Evolutionary conservation across 305 asterid genomes (phyloP), one percentile per base, ranked within the genome.

Genomic region (Fraxinus floribunda): DNA sequence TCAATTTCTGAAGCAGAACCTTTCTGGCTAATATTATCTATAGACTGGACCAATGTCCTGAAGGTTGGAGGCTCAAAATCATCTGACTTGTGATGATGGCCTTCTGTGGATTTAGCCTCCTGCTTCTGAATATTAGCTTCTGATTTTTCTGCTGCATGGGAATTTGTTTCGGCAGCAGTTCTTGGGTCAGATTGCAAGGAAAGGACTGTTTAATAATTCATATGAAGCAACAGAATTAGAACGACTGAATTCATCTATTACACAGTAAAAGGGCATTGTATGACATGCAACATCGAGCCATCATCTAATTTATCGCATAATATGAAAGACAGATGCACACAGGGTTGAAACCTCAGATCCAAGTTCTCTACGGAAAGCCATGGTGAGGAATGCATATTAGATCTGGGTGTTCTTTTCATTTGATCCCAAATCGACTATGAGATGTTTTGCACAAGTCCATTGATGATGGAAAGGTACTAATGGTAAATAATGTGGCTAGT

Each of bases 31-130:
- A 46, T 81, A 22, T 66, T 79, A 24, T 66, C 83, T 44, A 87
- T 87, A 38, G 91, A 57, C 84, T 92, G 91, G 70, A 93, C 95
- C 89, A 92, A 80, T 71, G 97, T 91, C 95, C 87, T 87, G 88
- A 92, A 93, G 78, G 97, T 92, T 18, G 97, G 97, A 30, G 94
- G 90, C 87, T 95, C 98, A 39, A 78, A 92, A 41, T 41, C 86
- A 62, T 91, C 97, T 16, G 92, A 81, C 85, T 90, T 90, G 76
- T 81, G 79, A 29, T 74, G 60, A 75, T 62, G 87, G 60, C 66
- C 20, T 74, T 81, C 87, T 62, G 71, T 89, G 26, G 87, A 52
- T 75, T 83, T 71, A 79, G 80, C 64, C 79, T 89, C 85, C 1
- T 79, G 89, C 81, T 87, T 91, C 78, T 81, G 89, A 95, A 82